Evolutionary conservation across 331 rosid genomes (phyloP).

Genomic region (Malus hybrid): DNA sequence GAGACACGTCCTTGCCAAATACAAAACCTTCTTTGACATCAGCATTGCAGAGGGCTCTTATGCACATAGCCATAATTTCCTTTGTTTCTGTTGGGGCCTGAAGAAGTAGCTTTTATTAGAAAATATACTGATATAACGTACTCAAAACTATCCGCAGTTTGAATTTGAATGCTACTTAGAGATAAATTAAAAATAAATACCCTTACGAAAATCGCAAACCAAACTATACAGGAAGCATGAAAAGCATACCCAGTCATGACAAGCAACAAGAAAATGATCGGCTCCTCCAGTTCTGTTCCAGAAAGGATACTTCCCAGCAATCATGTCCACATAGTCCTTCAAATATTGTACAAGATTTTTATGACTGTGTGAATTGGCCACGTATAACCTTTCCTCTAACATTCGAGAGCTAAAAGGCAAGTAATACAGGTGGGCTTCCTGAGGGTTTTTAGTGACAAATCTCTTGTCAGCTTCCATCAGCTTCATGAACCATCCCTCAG

Average conservation of each 20-base stretch:
- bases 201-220: neutral
- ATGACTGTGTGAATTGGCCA: constrained; percentile 57
- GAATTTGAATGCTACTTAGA: neutral
- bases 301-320: constrained; percentile 61
- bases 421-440: constrained; percentile 81
- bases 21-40: constrained; percentile 79
- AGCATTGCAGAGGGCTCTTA: constrained; percentile 92
- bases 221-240: constrained; percentile 3
- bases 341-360: constrained; percentile 56
- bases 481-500: constrained; percentile 98
- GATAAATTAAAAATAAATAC: neutral
- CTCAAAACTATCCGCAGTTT: neutral
- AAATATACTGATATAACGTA: neutral
- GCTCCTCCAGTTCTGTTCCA: constrained; percentile 91
- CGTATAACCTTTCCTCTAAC: constrained; percentile 61
- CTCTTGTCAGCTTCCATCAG: constrained; percentile 59
- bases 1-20: constrained; percentile 87
- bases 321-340: constrained; percentile 46
- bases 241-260: constrained; percentile 94
- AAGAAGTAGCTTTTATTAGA: constrained; percentile 16
- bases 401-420: constrained; percentile 89
- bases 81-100: constrained; percentile 92
- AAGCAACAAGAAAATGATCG: constrained; percentile 92
- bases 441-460: constrained; percentile 55
- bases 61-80: constrained; percentile 53